Percentiles rank a stretch among this genome's conserved stretches.
phyloP scores from a whole-genome alignment of 768 basidiomycete species.

The Panaeolus papilionaceus region DNA sequence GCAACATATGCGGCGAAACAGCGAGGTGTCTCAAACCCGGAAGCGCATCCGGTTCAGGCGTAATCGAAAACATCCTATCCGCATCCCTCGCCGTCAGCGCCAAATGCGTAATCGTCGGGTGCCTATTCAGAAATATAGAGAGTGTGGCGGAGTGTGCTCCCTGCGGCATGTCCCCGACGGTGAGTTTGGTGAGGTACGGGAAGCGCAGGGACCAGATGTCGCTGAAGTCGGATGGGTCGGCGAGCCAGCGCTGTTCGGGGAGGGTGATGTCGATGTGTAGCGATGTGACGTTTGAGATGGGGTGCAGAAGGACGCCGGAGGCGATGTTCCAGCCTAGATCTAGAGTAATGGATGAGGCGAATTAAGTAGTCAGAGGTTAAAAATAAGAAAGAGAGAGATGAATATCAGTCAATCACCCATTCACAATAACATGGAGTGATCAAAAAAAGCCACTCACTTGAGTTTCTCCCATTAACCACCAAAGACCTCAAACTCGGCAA shows the following conservation, averaged over 20 bases:
- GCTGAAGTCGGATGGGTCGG: not conserved
- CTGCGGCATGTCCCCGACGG: not conserved
- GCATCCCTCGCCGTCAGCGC: not conserved
- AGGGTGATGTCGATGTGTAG: not conserved
- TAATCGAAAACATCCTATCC: not conserved
- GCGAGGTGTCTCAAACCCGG: not conserved
- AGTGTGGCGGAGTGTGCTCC: not conserved
- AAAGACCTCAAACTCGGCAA: not conserved
- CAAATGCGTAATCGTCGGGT: not conserved
- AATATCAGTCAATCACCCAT: not conserved
- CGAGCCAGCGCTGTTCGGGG: slow-evolving; percentile 5
- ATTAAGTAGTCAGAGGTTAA: not conserved
- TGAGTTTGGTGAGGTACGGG: not conserved
- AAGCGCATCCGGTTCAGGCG: not conserved
- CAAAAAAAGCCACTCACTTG: not conserved
- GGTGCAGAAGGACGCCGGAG: not conserved
- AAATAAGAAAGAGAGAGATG: not conserved
- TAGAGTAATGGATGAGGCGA: not conserved
- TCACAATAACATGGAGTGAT: too few species aligned
- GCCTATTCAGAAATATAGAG: not conserved
- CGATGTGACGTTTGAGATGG: not conserved
- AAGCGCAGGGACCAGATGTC: not conserved
- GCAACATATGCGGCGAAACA: not conserved
- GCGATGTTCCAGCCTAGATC: slow-evolving; percentile 13
- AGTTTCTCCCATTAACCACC: not conserved